Evolutionary conservation across 2,329 filamentous ascomycete species (phyloP).

Genomic region (Colletotrichum abscissum): DNA sequence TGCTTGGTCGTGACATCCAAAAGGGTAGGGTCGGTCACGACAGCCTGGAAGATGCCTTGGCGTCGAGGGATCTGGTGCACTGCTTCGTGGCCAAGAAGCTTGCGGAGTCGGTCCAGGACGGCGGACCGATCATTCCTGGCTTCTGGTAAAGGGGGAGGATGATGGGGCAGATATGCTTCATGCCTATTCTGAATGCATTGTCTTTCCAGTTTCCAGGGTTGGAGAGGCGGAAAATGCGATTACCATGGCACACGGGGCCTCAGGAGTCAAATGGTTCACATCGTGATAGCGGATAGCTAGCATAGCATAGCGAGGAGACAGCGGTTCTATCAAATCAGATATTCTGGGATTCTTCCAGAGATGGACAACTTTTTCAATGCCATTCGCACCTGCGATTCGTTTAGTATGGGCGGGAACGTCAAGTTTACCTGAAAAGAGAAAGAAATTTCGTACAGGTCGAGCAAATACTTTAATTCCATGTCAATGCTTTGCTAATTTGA

Average conservation of each 20-base stretch:
- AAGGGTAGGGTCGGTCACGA: conserved; percentile 49
- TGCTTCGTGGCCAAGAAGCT: conserved; percentile 46
- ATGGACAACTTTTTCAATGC: neutral
- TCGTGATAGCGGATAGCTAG: neutral
- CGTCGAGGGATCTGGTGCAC: conserved; percentile 52
- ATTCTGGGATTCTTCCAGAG: neutral
- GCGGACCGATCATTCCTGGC: neutral
- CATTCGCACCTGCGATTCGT: neutral
- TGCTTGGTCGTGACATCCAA: conserved; percentile 54
- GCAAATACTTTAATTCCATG: neutral
- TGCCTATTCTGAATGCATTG: no score
- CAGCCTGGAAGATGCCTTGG: conserved; percentile 58
- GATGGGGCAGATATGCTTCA: no score
- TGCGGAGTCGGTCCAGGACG: neutral
- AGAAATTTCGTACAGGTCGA: neutral
- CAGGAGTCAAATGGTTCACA: neutral
- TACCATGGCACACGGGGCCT: neutral
- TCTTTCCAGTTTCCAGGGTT: no score
- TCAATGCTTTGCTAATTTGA: neutral
- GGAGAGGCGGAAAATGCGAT: no score
- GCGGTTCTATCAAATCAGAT: no score
- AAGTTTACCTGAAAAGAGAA: neutral
- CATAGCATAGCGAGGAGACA: neutral
- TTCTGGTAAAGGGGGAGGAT: conserved; percentile 5
- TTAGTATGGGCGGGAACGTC: no score